Evolutionary conservation across 768 basidiomycete genomes (phyloP).

Genomic region (Tephrocybe rancida): DNA sequence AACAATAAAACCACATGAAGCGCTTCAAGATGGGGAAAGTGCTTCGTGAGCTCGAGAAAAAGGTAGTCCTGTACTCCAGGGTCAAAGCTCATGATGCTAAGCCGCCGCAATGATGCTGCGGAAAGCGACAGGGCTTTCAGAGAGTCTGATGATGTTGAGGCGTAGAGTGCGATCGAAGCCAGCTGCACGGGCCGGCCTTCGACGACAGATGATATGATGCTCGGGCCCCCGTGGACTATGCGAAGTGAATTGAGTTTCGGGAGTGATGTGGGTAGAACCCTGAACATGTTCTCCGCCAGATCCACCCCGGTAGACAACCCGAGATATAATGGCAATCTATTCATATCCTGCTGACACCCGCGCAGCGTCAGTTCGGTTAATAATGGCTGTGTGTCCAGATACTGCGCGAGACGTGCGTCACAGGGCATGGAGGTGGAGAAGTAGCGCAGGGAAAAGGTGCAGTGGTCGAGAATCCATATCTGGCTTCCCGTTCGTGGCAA

Average conservation of each 20-base stretch:
- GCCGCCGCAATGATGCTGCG: slow-evolving; percentile 40
- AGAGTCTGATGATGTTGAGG: slow-evolving; percentile 36
- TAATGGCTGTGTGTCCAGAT: slow-evolving; percentile 51
- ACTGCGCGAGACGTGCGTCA: slow-evolving; percentile 44
- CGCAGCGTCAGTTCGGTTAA: slow-evolving; percentile 58
- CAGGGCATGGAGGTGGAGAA: slow-evolving; percentile 63
- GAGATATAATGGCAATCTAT: slow-evolving; percentile 25
- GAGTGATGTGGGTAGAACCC: slow-evolving; percentile 41
- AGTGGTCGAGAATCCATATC: slow-evolving; percentile 50
- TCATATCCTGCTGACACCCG: slow-evolving; percentile 43
- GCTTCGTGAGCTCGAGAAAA: slow-evolving; percentile 46
- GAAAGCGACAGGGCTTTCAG: slow-evolving; percentile 46
- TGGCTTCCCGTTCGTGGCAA: slow-evolving; percentile 42
- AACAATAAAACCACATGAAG: slow-evolving; percentile 62
- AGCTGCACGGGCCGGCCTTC: slow-evolving; percentile 48
- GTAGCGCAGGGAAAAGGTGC: slow-evolving; percentile 44
- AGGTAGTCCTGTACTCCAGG: slow-evolving; percentile 43
- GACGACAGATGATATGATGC: slow-evolving; percentile 46
- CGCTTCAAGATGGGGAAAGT: slow-evolving; percentile 56
- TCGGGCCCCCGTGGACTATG: slow-evolving; percentile 53
- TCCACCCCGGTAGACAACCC: slow-evolving; percentile 13
- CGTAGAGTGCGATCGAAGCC: slow-evolving; percentile 56
- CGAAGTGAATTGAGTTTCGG: slow-evolving; percentile 53
- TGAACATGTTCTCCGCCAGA: slow-evolving; percentile 23
- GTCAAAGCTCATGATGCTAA: slow-evolving; percentile 65